Percentiles rank a stretch among this genome's conserved stretches.
Evolutionary conservation across 192 early-diverging fungal species (phyloP).

Genomic region (Jimgerdemannia flammicorona): DNA sequence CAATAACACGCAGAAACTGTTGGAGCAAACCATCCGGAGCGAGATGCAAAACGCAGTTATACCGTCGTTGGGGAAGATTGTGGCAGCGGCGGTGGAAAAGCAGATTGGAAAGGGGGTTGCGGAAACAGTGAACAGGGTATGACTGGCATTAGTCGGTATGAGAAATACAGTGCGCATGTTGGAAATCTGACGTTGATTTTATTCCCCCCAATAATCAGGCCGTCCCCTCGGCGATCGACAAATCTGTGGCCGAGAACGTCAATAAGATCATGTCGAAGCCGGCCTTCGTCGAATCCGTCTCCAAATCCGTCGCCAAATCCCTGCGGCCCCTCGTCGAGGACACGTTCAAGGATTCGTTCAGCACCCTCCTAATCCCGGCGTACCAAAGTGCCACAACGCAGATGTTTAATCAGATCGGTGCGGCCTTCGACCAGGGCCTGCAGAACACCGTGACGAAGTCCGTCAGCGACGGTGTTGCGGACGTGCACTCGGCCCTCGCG

Average conservation of each 20-base stretch:
- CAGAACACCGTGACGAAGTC: conserved; percentile 13
- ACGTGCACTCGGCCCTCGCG: conserved; percentile 6
- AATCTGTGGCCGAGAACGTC: conserved; percentile 33
- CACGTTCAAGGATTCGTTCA: conserved; percentile 40
- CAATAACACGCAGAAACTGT: conserved; percentile 40
- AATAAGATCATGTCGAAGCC: conserved; percentile 24
- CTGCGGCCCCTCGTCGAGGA: conserved; percentile 39
- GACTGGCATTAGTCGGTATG: neutral
- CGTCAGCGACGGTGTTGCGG: conserved; percentile 22
- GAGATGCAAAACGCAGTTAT: conserved; percentile 40
- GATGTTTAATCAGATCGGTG: conserved; percentile 44
- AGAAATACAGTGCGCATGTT: neutral
- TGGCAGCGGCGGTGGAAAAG: conserved; percentile 36
- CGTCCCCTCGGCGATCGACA: conserved; percentile 32
- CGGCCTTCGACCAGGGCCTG: conserved; percentile 33
- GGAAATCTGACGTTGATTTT: neutral
- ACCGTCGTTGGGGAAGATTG: conserved; percentile 35
- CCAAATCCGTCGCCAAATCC: conserved; percentile 28
- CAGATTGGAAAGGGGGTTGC: conserved; percentile 26
- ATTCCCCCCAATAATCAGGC: conserved; percentile 13
- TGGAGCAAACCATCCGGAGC: conserved; percentile 39
- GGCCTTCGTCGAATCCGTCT: conserved; percentile 27
- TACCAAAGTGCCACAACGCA: conserved; percentile 41
- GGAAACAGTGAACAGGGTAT: conserved; percentile 30
- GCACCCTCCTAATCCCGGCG: conserved; percentile 36